Evolutionary conservation across 129 eudicot species (phyloP).

Genomic region (Chrysanthemum lavandulifolium): DNA sequence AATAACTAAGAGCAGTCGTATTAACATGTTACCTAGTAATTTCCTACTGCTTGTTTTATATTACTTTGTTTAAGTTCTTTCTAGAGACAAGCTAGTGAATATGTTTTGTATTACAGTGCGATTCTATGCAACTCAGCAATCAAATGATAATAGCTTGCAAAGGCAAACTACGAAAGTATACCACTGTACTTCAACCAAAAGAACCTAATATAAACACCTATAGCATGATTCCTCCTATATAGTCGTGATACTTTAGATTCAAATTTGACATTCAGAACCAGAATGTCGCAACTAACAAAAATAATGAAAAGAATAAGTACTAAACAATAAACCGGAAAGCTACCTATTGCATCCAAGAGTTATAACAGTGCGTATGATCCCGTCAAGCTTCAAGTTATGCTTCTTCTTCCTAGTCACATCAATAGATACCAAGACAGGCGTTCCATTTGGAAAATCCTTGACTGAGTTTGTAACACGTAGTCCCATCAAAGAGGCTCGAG

Average conservation of each 20-base stretch:
- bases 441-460: conserved; percentile 71
- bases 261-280: no score
- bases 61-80: not conserved
- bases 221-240: no score
- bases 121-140: not conserved
- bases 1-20: no score
- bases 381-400: conserved; percentile 76
- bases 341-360: conserved; percentile 86
- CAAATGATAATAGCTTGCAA: not conserved
- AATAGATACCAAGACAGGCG: conserved; percentile 81
- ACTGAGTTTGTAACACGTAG: conserved; percentile 72
- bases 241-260: no score
- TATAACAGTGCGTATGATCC: conserved; percentile 79
- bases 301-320: no score
- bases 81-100: not conserved
- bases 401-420: conserved; percentile 79
- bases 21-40: no score
- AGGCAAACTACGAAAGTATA: no score
- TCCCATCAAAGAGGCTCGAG: conserved; percentile 80
- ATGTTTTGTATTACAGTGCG: not conserved
- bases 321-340: not conserved
- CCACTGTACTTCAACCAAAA: no score
- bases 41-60: no score
- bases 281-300: no score
- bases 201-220: no score